Evolutionary conservation across 331 rosid species (phyloP).

Genomic region (Stylosanthes scabra): DNA sequence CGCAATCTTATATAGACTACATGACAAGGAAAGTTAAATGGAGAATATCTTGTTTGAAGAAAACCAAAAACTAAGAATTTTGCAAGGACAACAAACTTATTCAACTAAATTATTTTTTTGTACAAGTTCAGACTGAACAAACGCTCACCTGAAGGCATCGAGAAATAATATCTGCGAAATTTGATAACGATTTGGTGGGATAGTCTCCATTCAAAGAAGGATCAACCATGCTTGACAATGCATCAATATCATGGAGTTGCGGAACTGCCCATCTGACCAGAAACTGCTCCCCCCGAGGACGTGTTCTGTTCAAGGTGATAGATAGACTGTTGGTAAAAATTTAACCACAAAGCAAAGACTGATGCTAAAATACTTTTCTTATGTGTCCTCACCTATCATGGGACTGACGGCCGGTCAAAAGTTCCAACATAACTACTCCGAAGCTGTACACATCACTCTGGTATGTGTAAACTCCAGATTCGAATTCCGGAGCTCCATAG

Average conservation of each 20-base stretch:
- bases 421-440: conserved; percentile 96
- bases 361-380: not conserved
- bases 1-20: too few species aligned
- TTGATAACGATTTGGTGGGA: conserved; percentile 88
- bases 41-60: too few species aligned
- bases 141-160: conserved; percentile 84
- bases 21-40: too few species aligned
- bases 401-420: conserved; percentile 87
- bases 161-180: conserved; percentile 86
- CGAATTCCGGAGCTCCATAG: conserved; percentile 97
- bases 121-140: conserved; percentile 24
- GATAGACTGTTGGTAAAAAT: conserved; percentile 9
- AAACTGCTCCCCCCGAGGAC: conserved; percentile 84
- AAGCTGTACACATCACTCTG: conserved; percentile 90
- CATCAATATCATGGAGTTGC: conserved; percentile 95
- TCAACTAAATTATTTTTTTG: conserved; percentile 6
- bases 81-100: too few species aligned
- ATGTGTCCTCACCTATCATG: conserved; percentile 70
- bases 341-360: not conserved
- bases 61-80: too few species aligned
- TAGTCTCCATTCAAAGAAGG: conserved; percentile 73
- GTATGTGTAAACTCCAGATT: conserved; percentile 79
- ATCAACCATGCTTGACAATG: conserved; percentile 94
- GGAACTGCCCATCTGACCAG: conserved; percentile 94
- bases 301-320: conserved; percentile 48